These are phyloP conservation scores for Casuarina glauca DNA, from an alignment of 306 rosid genomes.

Conservation along the genomic window DNA sequence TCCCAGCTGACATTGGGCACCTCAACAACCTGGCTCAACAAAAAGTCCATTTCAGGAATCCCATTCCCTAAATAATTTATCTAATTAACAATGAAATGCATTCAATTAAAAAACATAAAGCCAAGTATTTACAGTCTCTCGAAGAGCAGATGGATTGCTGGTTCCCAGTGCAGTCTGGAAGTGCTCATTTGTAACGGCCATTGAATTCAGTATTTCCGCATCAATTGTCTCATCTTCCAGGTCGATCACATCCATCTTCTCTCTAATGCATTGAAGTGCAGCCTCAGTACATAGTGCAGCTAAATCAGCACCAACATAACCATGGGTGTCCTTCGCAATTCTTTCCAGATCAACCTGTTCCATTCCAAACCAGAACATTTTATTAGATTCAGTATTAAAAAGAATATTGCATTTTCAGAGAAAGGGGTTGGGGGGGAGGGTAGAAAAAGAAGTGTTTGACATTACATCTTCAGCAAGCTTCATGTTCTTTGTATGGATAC, in stretches of 20 bases:
- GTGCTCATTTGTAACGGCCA: conserved; percentile 97
- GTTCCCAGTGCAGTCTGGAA: conserved; percentile 94
- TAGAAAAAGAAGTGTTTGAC: conserved; percentile 1
- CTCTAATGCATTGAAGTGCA: conserved; percentile 96
- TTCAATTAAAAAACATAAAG: neutral
- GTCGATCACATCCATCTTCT: conserved; percentile 95
- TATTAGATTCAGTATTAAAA: neutral
- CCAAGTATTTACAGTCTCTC: conserved; percentile 75
- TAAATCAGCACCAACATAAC: conserved; percentile 95
- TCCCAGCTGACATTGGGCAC: conserved; percentile 94
- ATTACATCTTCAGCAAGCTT: conserved; percentile 92
- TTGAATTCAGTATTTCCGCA: conserved; percentile 95
- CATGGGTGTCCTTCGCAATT: conserved; percentile 89
- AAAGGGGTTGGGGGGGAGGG: neutral
- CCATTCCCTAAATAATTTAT: neutral
- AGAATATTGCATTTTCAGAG: too few relatives aligned
- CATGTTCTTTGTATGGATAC: conserved; percentile 97
- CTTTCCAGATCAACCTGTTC: conserved; percentile 87
- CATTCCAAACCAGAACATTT: neutral
- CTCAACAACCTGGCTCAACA: conserved; percentile 77
- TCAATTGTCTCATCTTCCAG: conserved; percentile 93
- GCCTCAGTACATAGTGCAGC: conserved; percentile 98
- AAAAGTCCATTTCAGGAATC: conserved; percentile 27
- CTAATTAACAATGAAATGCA: neutral
- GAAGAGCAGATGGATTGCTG: conserved; percentile 96